A percentile compares a stretch with the other conserved stretches of the same genome.
phyloP scores from a whole-genome alignment of 192 early-diverging fungal species.

The Diversispora eburnea region DNA sequence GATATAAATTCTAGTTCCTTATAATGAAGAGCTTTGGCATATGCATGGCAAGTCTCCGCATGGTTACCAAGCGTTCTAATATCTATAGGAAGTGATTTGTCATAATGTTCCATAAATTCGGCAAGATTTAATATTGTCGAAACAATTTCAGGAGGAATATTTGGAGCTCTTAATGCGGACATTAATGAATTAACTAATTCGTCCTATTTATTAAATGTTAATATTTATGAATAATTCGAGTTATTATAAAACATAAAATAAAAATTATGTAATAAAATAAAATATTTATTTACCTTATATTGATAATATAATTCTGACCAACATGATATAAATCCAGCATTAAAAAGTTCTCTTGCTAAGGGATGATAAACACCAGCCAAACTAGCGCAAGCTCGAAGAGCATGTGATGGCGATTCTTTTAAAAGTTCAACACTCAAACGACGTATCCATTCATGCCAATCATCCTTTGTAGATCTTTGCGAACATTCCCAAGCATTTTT shows the following conservation, averaged over 20 bases:
- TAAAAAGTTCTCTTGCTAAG: conserved; percentile 87
- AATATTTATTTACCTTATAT: conserved; percentile 53
- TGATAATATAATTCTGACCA: conserved; percentile 90
- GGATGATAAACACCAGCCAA: conserved; percentile 78
- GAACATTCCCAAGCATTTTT: conserved; percentile 86
- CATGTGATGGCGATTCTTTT: conserved; percentile 94
- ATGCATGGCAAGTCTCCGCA: conserved; percentile 90
- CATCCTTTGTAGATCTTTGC: conserved; percentile 83
- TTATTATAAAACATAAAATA: background rate
- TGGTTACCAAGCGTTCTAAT: conserved; percentile 84
- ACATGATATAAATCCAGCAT: conserved; percentile 95
- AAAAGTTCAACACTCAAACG: conserved; percentile 86
- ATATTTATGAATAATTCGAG: background rate
- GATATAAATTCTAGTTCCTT: conserved; percentile 91
- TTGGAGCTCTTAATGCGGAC: conserved; percentile 72
- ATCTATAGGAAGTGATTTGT: conserved; percentile 91
- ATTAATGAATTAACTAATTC: conserved; percentile 80
- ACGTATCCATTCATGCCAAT: conserved; percentile 95
- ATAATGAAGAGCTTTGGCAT: conserved; percentile 98
- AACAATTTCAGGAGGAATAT: conserved; percentile 90
- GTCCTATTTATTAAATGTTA: conserved; percentile 43
- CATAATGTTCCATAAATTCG: conserved; percentile 99
- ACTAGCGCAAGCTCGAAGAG: conserved; percentile 83
- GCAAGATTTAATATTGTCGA: conserved; percentile 90
- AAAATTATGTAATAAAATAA: background rate